A percentile compares a stretch with the other conserved stretches of the same genome.
phyloP scores from a whole-genome alignment of 805 yeast genomes.

The Clavispora asparagi region DNA sequence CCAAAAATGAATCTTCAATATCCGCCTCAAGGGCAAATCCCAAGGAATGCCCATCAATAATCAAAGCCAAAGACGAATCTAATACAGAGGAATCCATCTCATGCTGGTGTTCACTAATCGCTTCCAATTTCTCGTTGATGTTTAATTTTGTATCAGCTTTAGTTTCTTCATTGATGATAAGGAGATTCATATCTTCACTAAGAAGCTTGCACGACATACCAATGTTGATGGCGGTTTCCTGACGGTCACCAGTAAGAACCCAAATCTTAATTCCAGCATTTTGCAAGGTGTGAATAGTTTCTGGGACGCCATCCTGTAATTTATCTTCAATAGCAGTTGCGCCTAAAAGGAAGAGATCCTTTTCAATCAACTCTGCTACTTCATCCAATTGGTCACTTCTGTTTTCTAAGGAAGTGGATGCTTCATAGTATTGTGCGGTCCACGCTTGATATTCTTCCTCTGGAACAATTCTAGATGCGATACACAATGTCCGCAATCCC shows the following conservation, averaged over 20 bases:
- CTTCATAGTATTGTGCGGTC: slow-evolving; percentile 63
- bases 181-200: slow-evolving; percentile 92
- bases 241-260: slow-evolving; percentile 98
- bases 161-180: slow-evolving; percentile 82
- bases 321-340: slow-evolving; percentile 99
- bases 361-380: slow-evolving; percentile 86
- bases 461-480: slow-evolving; percentile 77
- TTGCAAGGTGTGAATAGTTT: slow-evolving; percentile 89
- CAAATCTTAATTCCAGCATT: slow-evolving; percentile 96
- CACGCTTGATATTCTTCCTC: slow-evolving; percentile 74
- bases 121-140: slow-evolving; percentile 67
- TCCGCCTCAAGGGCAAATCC: slow-evolving; percentile 80
- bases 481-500: slow-evolving; percentile 90
- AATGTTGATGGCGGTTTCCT: slow-evolving; percentile 96
- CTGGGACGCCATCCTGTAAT: slow-evolving; percentile 97
- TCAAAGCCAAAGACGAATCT: slow-evolving; percentile 72
- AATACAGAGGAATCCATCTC: slow-evolving; percentile 55
- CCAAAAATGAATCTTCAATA: slow-evolving; percentile 71
- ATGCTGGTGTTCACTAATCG: slow-evolving; percentile 61
- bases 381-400: slow-evolving; percentile 75
- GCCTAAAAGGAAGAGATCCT: slow-evolving; percentile 73
- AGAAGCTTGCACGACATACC: slow-evolving; percentile 96
- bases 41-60: slow-evolving; percentile 91
- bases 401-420: slow-evolving; percentile 74
- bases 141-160: slow-evolving; percentile 74